phyloP scores from a whole-genome alignment of 495 filamentous ascomycete genomes.

The Aspergillus conjunctus region DNA sequence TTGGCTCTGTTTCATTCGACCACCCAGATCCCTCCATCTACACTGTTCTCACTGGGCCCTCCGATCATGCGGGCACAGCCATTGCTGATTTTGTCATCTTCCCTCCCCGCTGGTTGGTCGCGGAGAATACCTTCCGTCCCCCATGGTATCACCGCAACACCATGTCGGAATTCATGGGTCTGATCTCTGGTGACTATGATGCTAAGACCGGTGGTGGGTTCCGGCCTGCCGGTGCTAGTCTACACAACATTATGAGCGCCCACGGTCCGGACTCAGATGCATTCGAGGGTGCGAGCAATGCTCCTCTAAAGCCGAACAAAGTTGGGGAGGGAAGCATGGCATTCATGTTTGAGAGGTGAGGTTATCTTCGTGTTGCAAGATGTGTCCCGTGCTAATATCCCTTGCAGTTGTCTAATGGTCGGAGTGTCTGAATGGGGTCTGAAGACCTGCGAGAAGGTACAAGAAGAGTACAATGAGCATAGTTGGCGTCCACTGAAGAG shows the following conservation, averaged over 20 bases:
- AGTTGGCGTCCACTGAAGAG: conserved; percentile 81
- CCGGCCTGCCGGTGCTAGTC: conserved; percentile 61
- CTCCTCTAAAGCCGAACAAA: conserved; percentile 58
- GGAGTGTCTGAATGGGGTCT: conserved; percentile 92
- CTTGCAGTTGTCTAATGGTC: conserved; percentile 73
- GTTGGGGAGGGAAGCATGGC: conserved; percentile 65
- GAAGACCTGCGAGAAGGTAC: conserved; percentile 80
- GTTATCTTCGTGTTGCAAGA: conserved; percentile 16
- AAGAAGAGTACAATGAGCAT: conserved; percentile 79
- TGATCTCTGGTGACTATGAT: conserved; percentile 66
- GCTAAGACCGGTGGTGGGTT: conserved; percentile 66
- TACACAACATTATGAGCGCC: conserved; percentile 66
- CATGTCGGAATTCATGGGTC: conserved; percentile 69
- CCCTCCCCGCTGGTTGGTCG: conserved; percentile 78
- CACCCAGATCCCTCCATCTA: conserved; percentile 84
- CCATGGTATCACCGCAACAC: conserved; percentile 81
- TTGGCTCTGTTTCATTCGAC: conserved; percentile 73
- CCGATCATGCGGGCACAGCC: conserved; percentile 70
- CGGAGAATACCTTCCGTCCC: conserved; percentile 76
- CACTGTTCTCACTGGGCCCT: conserved; percentile 76
- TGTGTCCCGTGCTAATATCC: conserved; percentile 6
- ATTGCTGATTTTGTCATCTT: conserved; percentile 85
- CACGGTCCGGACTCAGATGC: conserved; percentile 62
- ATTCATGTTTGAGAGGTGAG: conserved; percentile 67
- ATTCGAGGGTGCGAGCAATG: conserved; percentile 61